Evolutionary conservation across 179 eudicot genomes (phyloP), one percentile per base, ranked within the genome.

Genomic region (Silene coronaria): DNA sequence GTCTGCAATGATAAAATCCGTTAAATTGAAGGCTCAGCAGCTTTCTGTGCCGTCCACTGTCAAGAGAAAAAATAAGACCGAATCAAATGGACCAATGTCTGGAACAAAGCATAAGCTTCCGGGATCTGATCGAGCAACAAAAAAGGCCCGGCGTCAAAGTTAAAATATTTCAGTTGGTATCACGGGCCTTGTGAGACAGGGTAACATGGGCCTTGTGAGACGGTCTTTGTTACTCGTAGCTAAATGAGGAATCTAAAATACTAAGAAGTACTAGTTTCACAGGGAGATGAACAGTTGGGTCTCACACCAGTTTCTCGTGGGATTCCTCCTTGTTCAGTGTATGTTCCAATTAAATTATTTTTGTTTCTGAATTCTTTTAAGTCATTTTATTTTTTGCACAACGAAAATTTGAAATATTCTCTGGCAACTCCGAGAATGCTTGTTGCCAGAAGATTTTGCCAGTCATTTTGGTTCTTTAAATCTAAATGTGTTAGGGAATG

Each of bases 1-100:
- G 34, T 86, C 97, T 55, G 81, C 88, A 16, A 72, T 90, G 51
- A 90, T 94, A 32, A 89, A 78, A 75, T 92, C 97, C 22, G 34
- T 92, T n/a, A 92, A 90, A 77, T 85, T 88, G 97, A 89, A 92
- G 87, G 82, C 93, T 21, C 86, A 88, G 79, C 86, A 91, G 76
- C 75, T 77, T 24, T 71, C 80, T 64, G 42, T 71, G 70, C 81
- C 87, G 24, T 78, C 89, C 16, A 48, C 55, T 62, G 67, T 42
- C 61, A 74, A 82, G 72, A 68, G 77, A 4, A 77, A 71, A 62
- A 67, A 74, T 53, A 83, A 60, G 55, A 59, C 16, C 4, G 65
- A 51, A 2, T 68, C 74, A 4, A 76, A 67, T 60, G 79, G 72
- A 28, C 22, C 85, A 17, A 38, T 46, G 16, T 21, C 34, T 4